Evolutionary conservation across 108 stramenopile species (phyloP).

Genomic region (Aureococcus anophagefferens): DNA sequence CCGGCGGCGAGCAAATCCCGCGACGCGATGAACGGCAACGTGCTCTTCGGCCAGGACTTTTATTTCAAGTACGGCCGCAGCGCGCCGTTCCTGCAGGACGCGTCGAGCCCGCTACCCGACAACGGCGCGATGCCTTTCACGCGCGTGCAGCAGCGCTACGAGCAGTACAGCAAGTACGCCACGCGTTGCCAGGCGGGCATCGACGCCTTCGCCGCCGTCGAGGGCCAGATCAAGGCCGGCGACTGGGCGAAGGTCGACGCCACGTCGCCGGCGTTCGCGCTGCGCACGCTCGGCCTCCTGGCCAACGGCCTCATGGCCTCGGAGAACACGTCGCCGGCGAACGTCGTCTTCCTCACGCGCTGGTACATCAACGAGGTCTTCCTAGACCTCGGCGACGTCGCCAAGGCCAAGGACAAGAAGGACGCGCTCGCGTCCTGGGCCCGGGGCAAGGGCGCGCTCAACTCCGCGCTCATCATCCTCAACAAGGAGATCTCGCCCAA

Average conservation of each 20-base stretch:
- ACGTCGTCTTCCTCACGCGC: conserved; percentile 60
- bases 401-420: conserved; percentile 30
- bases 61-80: conserved; percentile 70
- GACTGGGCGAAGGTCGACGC: conserved; percentile 15
- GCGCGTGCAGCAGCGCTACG: too few relatives aligned
- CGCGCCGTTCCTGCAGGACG: conserved; percentile 50
- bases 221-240: conserved; percentile 11
- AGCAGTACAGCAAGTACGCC: conserved; percentile 46
- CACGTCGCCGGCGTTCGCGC: conserved; percentile 40
- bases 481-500: conserved; percentile 61
- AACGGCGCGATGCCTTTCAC: conserved; percentile 55
- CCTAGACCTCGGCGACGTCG: conserved; percentile 52
- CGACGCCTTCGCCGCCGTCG: conserved; percentile 26
- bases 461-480: conserved; percentile 54
- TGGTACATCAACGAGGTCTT: conserved; percentile 71
- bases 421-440: conserved; percentile 30
- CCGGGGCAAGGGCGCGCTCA: conserved; percentile 42
- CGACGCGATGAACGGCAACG: conserved; percentile 56
- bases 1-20: conserved; percentile 50
- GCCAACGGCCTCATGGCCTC: conserved; percentile 62
- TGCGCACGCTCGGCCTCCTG: conserved; percentile 62
- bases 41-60: conserved; percentile 59
- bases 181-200: conserved; percentile 32
- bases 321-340: conserved; percentile 65
- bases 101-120: conserved; percentile 57